Percentiles rank a stretch among this genome's conserved stretches.
phyloP scores from a whole-genome alignment of 768 basidiomycete genomes.

The Tulasnella sp. region DNA sequence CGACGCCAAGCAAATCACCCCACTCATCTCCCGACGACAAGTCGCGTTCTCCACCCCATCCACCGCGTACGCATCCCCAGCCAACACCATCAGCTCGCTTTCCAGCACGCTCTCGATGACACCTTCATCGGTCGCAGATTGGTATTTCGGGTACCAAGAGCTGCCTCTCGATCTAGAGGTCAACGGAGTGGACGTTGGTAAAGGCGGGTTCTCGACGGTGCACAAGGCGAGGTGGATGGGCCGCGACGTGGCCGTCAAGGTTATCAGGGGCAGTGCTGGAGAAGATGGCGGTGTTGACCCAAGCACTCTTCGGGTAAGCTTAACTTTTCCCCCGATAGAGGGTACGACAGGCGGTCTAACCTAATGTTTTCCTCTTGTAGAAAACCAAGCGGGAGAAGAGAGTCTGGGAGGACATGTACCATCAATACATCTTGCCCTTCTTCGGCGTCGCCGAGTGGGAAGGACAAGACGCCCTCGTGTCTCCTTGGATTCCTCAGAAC shows the following conservation, averaged over 20 bases:
- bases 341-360: background rate
- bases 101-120: slow-evolving; percentile 4
- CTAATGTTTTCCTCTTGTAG: background rate
- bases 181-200: background rate
- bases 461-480: background rate
- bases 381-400: background rate
- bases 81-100: background rate
- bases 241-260: background rate
- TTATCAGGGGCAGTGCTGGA: background rate
- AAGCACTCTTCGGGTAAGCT: background rate
- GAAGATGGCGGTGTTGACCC: background rate
- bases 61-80: background rate
- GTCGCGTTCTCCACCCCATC: background rate
- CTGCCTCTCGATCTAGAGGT: background rate
- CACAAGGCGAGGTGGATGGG: background rate
- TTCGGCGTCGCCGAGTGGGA: background rate
- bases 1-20: background rate
- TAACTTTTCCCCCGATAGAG: background rate
- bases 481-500: background rate
- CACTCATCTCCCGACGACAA: background rate
- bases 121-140: background rate
- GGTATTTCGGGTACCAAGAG: background rate
- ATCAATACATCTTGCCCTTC: background rate
- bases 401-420: background rate
- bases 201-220: background rate